Percentiles rank a stretch among this genome's conserved stretches.
phyloP scores from a whole-genome alignment of 225 moss, liverwort and hornwort genomes.

The Marchantia paleacea region DNA sequence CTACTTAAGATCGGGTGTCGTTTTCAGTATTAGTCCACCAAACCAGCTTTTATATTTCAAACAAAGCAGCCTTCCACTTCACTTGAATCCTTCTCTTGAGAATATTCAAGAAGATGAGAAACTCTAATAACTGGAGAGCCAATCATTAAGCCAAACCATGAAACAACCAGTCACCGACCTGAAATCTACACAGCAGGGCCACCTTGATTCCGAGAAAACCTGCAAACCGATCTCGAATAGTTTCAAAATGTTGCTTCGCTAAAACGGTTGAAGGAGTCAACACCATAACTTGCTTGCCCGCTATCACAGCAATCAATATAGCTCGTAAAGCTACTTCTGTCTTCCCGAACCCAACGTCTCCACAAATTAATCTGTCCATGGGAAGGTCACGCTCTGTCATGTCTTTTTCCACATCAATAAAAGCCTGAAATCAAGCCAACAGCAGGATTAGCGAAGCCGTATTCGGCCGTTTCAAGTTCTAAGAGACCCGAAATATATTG shows the following conservation, averaged over 20 bases:
- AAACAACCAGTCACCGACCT: slow-evolving; percentile 32
- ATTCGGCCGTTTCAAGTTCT: neutral
- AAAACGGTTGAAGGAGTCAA: slow-evolving; percentile 81
- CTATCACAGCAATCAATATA: slow-evolving; percentile 53
- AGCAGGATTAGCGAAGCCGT: neutral
- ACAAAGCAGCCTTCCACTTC: neutral
- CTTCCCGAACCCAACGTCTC: slow-evolving; percentile 94
- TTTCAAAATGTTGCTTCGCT: slow-evolving; percentile 89
- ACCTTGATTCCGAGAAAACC: slow-evolving; percentile 55
- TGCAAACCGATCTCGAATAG: slow-evolving; percentile 66
- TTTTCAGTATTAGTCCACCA: no score
- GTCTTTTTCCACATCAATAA: slow-evolving; percentile 75
- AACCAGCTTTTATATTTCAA: neutral
- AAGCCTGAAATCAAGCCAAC: slow-evolving; percentile 45
- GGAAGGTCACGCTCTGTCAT: slow-evolving; percentile 80
- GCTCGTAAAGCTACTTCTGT: slow-evolving; percentile 92
- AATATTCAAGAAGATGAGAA: neutral
- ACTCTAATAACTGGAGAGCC: neutral
- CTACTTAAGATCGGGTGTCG: no score
- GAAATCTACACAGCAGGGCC: slow-evolving; percentile 87
- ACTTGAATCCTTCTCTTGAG: neutral
- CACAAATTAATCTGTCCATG: slow-evolving; percentile 90
- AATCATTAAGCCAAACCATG: neutral
- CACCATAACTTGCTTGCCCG: slow-evolving; percentile 84
- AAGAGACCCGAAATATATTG: neutral